Evolutionary conservation across 768 basidiomycete genomes (phyloP).

Genomic region (Mycena vitilis): DNA sequence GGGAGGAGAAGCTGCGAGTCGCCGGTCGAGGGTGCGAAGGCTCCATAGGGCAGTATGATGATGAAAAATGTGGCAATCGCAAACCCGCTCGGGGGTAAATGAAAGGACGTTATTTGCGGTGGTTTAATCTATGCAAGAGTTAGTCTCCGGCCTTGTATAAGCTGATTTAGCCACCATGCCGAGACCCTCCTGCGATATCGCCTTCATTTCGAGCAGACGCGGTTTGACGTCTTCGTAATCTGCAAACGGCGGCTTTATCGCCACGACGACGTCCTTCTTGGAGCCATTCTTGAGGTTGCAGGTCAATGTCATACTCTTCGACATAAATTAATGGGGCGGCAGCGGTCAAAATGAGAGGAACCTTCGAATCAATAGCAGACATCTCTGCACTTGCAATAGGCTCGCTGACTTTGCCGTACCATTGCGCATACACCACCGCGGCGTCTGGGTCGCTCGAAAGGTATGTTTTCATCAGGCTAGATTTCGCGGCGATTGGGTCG

Average conservation of each 20-base stretch:
- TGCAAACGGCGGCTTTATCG: constrained; percentile 76
- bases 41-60: constrained; percentile 48
- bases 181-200: constrained; percentile 80
- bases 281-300: constrained; percentile 66
- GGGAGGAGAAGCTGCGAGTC: constrained; percentile 37
- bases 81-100: constrained; percentile 49
- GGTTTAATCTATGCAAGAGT: constrained; percentile 60
- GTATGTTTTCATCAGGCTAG: constrained; percentile 83
- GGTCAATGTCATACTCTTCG: constrained; percentile 75
- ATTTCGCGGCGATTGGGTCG: constrained; percentile 82
- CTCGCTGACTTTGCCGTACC: constrained; percentile 73
- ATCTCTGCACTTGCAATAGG: constrained; percentile 74
- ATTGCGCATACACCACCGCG: constrained; percentile 83
- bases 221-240: constrained; percentile 43
- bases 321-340: constrained; percentile 57
- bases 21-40: constrained; percentile 37
- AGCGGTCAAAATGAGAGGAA: constrained; percentile 34
- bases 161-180: constrained; percentile 68
- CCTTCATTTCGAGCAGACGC: constrained; percentile 78
- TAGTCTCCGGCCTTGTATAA: background rate
- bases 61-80: constrained; percentile 39
- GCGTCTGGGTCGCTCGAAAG: constrained; percentile 89
- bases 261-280: constrained; percentile 62
- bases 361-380: constrained; percentile 77
- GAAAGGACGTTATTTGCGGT: constrained; percentile 72